These are phyloP conservation scores for Diaporthe ampelina DNA, from an alignment of 2,329 filamentous ascomycete species.

Conservation along the genomic window DNA sequence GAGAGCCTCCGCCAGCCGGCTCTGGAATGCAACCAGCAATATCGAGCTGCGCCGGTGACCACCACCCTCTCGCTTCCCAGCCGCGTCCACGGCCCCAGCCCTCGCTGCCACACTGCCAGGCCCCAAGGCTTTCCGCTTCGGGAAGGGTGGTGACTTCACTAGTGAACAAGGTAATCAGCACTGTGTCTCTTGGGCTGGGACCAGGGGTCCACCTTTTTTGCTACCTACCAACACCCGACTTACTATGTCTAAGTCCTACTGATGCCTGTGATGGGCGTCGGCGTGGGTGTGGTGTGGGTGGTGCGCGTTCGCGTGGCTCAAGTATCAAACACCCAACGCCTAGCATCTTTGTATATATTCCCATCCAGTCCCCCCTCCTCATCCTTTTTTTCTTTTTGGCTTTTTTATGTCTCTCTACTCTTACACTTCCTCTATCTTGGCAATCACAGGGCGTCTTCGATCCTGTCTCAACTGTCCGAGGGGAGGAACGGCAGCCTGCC, in stretches of 20 bases:
- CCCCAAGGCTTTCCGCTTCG: slow-evolving; percentile 27
- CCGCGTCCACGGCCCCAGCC: slow-evolving; percentile 30
- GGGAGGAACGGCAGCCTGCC: slow-evolving; percentile 38
- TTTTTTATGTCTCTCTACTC: slow-evolving; percentile 1
- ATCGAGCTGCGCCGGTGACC: slow-evolving; percentile 40
- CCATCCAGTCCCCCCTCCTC: slow-evolving; percentile 1
- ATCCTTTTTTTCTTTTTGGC: background rate
- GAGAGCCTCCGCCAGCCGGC: slow-evolving; percentile 38
- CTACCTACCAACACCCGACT: slow-evolving; percentile 10
- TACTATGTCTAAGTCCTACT: slow-evolving; percentile 26
- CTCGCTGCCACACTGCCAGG: slow-evolving; percentile 17
- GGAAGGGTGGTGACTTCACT: slow-evolving; percentile 38
- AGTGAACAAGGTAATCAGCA: slow-evolving; percentile 26
- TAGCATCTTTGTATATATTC: slow-evolving; percentile 29
- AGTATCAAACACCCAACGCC: slow-evolving; percentile 27
- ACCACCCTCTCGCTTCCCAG: slow-evolving; percentile 22
- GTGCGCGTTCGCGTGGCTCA: slow-evolving; percentile 37
- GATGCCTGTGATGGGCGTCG: slow-evolving; percentile 36
- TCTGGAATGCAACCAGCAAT: slow-evolving; percentile 41
- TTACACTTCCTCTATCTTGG: slow-evolving; percentile 17
- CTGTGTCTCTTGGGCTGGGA: slow-evolving; percentile 38
- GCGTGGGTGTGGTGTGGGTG: slow-evolving; percentile 25
- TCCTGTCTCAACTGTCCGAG: slow-evolving; percentile 6
- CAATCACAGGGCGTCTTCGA: background rate
- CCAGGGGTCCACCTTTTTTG: slow-evolving; percentile 32